Percentiles rank a stretch among this genome's conserved stretches.
Evolutionary conservation across 768 basidiomycete species (phyloP).

Genomic region (Mycena crocata): DNA sequence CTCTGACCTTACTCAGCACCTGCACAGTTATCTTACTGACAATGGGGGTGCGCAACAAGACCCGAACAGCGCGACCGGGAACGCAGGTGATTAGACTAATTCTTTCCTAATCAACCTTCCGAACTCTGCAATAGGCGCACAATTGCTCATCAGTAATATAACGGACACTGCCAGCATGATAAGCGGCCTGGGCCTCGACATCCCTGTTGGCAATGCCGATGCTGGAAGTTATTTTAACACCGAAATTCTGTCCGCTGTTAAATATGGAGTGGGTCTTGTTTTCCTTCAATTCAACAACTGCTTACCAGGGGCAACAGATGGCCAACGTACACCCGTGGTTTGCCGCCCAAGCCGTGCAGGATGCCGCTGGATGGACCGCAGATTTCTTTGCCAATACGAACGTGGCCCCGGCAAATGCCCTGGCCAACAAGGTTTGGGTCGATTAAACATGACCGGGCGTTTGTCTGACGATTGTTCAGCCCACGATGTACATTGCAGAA

Average conservation of each 20-base stretch:
- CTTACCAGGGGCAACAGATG: too few species aligned
- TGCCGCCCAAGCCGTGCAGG: conserved; percentile 74
- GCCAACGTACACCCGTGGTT: conserved; percentile 96
- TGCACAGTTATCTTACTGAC: conserved; percentile 66
- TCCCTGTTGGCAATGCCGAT: conserved; percentile 86
- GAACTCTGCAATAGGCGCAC: conserved; percentile 56
- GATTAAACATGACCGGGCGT: neutral
- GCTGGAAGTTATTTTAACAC: conserved; percentile 90
- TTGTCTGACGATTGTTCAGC: conserved; percentile 38
- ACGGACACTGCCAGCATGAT: conserved; percentile 73
- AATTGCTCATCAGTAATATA: conserved; percentile 73
- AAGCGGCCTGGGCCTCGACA: conserved; percentile 62
- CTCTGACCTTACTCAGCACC: neutral
- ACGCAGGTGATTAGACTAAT: conserved; percentile 40
- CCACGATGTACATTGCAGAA: conserved; percentile 93
- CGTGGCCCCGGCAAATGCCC: conserved; percentile 61
- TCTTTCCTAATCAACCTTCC: neutral
- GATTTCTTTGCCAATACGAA: conserved; percentile 80
- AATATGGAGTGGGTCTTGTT: conserved; percentile 70
- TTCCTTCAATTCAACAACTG: too few species aligned
- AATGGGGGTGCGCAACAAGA: conserved; percentile 66
- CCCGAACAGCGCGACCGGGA: conserved; percentile 71
- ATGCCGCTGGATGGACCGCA: conserved; percentile 85
- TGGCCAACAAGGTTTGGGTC: conserved; percentile 62
- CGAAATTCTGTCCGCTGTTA: conserved; percentile 68